phyloP scores from a whole-genome alignment of 2,329 filamentous ascomycete species.

The Didymella lethalis region DNA sequence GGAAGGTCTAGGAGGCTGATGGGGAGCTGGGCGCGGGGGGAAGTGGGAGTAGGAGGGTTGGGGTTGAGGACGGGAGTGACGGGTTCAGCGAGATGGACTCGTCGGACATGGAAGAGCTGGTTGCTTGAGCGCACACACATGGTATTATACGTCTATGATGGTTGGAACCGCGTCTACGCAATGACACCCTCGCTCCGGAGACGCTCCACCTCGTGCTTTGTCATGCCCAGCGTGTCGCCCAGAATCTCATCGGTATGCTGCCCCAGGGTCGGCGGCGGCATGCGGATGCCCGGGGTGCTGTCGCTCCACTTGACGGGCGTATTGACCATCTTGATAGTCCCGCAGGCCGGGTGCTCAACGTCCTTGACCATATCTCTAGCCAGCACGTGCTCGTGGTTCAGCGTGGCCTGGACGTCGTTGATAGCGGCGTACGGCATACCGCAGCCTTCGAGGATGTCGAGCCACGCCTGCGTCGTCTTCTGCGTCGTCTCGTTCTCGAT shows the following conservation, averaged over 20 bases:
- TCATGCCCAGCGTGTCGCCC: conserved; percentile 43
- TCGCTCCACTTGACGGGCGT: conserved; percentile 95
- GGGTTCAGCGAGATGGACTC: conserved; percentile 20
- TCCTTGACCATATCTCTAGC: conserved; percentile 91
- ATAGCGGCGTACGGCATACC: conserved; percentile 95
- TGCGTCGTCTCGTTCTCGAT: conserved; percentile 79
- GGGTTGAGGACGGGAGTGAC: background rate
- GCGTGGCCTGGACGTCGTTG: conserved; percentile 86
- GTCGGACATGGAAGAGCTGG: conserved; percentile 17
- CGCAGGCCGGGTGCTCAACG: conserved; percentile 82
- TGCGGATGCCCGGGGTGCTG: conserved; percentile 76
- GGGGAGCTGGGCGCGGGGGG: too few relatives aligned
- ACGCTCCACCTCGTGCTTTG: conserved; percentile 40
- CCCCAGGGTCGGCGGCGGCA: conserved; percentile 79
- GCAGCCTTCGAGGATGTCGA: conserved; percentile 83
- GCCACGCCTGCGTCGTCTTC: conserved; percentile 87
- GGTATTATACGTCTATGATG: background rate
- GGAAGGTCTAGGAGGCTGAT: conserved; percentile 17
- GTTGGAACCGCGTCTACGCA: conserved; percentile 28
- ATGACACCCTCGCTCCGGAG: conserved; percentile 47
- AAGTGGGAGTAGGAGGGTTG: background rate
- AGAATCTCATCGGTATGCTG: conserved; percentile 52
- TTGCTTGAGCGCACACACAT: conserved; percentile 2
- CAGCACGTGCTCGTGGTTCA: conserved; percentile 80
- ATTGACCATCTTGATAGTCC: conserved; percentile 87